Conservation (phyloP, 163 green algal species). For the Scenedesmus sp. region DNA sequence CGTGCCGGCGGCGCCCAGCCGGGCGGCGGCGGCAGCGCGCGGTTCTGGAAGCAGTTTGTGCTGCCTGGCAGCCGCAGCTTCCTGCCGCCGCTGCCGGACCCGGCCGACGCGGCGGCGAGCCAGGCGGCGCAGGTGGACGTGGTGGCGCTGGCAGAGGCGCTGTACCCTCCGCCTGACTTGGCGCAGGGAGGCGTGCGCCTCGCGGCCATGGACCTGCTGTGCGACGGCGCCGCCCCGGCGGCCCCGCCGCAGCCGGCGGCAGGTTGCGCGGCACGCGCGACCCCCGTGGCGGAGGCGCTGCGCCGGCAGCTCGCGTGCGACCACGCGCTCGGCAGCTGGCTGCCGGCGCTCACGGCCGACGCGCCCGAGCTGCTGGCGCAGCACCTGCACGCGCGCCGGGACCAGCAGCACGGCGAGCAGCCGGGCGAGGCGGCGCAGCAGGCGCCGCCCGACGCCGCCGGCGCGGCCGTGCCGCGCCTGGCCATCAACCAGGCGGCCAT, state of each 20-base stretch:
- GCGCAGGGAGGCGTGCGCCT: background rate
- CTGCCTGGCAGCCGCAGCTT: conserved; percentile 12
- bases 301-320: background rate
- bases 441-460: background rate
- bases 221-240: no score
- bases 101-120: background rate
- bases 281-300: background rate
- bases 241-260: background rate
- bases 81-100: conserved; percentile 19
- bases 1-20: no score
- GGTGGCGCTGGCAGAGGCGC: conserved; percentile 20
- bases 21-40: background rate
- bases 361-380: conserved; percentile 19
- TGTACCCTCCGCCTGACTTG: conserved; percentile 1
- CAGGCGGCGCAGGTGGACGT: conserved; percentile 28
- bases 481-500: conserved; percentile 1
- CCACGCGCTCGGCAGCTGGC: conserved; percentile 27
- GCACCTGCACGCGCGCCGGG: conserved; percentile 9
- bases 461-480: background rate
- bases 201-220: no score
- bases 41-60: conserved; percentile 15
- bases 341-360: conserved; percentile 20
- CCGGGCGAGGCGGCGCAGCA: background rate
- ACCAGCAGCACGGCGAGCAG: conserved; percentile 36
- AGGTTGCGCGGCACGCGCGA: background rate